Percentiles rank a stretch among this genome's conserved stretches.
phyloP scores from a whole-genome alignment of 805 yeast genomes.

The Schwanniomyces sp. region DNA sequence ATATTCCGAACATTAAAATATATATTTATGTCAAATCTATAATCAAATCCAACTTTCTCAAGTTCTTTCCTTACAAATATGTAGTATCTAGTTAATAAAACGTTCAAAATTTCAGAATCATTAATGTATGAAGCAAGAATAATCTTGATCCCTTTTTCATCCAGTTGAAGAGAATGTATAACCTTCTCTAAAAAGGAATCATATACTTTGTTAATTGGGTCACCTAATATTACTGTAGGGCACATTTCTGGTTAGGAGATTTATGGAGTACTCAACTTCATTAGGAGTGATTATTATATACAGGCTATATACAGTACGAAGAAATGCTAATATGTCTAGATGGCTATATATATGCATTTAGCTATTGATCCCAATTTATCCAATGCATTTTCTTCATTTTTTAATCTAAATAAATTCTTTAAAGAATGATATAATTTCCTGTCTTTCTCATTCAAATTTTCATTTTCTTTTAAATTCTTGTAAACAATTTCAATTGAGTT shows the following conservation, averaged over 20 bases:
- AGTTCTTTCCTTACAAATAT: conserved; percentile 21
- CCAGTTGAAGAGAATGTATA: not conserved
- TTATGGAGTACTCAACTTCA: not conserved
- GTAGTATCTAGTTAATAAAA: conserved; percentile 28
- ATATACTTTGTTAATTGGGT: conserved; percentile 15
- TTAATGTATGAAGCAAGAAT: conserved; percentile 18
- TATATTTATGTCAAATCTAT: conserved; percentile 28
- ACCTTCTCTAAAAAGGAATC: conserved; percentile 5
- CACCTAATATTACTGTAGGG: conserved; percentile 10
- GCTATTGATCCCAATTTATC: conserved; percentile 10
- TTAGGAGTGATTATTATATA: not conserved
- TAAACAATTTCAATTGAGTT: conserved; percentile 25
- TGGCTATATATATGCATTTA: not conserved
- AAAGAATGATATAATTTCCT: conserved; percentile 17
- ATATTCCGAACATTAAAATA: conserved; percentile 19
- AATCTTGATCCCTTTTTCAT: conserved; percentile 19
- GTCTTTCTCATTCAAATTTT: conserved; percentile 14
- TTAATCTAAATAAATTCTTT: conserved; percentile 15
- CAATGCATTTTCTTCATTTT: conserved; percentile 9
- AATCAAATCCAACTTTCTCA: conserved; percentile 17
- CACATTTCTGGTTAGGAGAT: not conserved
- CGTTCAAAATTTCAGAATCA: conserved; percentile 23
- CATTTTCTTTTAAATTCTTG: conserved; percentile 14
- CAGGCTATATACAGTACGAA: not conserved
- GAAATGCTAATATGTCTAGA: not conserved